Evolutionary conservation across 345 rosid genomes (phyloP), one percentile per base, ranked within the genome.

Genomic region (Moricandia arvensis): DNA sequence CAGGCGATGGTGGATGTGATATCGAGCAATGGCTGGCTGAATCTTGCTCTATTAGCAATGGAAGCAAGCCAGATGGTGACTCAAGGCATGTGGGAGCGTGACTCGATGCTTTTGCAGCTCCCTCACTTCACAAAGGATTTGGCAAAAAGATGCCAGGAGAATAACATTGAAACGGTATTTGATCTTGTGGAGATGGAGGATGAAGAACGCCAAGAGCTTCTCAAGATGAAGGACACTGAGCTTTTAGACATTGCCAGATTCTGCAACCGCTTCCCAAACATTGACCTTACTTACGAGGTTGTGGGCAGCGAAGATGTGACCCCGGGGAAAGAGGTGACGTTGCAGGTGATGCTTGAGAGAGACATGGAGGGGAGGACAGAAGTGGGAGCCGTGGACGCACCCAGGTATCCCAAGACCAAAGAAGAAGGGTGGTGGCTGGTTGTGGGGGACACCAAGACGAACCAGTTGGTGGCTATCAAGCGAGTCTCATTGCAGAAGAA

Each of bases 351-450:
- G n/a, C 86, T 91, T 1, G 98, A 89, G 72, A 73, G 95, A 75
- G 96, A 94, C 75, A 73, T 91, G 30, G 94, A 88, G 79, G 96
- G 90, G 68, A 84, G 86, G 82, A 80, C 90, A 0, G 95, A 89
- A 78, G 91, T 91, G 54, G 96, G 94, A 17, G 66, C 88, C 0
- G 97, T 91, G 18, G 87, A 94, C 41, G 86, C 91, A 45, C 81
- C 82, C 1, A 85, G 89, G 81, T 91, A 82, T 71, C 92, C 96
- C 1, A 87, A 89, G 82, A 80, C 86, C 64, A 91, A 90, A 80
- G 95, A 91, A 79, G 98, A 94, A 86, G 96, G 94, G 11, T 94
- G 97, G 97, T 91, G 98, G 96, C 90, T 94, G 3, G 95, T 91
- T 13, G 85, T 94, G 1, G 98, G 96, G 10, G 97, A 94, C 57